Percentiles rank a stretch among this genome's conserved stretches.
phyloP scores from a whole-genome alignment of 352 stramenopile species.

The Phytophthora quininea region DNA sequence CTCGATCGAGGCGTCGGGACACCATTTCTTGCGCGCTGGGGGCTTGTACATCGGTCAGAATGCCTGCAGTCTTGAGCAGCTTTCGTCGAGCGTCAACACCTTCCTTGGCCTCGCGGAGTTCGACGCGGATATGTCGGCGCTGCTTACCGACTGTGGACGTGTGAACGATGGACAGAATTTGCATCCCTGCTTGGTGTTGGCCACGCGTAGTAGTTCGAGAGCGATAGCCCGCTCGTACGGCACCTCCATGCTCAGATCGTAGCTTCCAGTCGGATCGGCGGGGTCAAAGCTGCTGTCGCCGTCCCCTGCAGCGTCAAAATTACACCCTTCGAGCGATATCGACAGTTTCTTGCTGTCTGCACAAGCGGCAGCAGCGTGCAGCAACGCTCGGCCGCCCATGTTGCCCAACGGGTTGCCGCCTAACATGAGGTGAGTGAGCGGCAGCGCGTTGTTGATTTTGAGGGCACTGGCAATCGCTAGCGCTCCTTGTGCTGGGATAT shows the following conservation, averaged over 20 bases:
- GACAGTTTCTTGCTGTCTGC: slow-evolving; percentile 54
- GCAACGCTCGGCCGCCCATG: slow-evolving; percentile 58
- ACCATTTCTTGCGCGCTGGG: slow-evolving; percentile 27
- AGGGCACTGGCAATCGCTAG: slow-evolving; percentile 69
- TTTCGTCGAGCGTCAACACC: slow-evolving; percentile 43
- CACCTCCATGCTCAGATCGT: slow-evolving; percentile 79
- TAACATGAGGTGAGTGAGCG: slow-evolving; percentile 49
- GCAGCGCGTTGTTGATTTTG: slow-evolving; percentile 47
- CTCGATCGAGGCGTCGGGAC: slow-evolving; percentile 44
- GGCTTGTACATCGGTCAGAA: slow-evolving; percentile 52
- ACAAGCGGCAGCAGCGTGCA: slow-evolving; percentile 68
- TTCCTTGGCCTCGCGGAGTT: slow-evolving; percentile 56
- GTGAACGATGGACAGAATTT: slow-evolving; percentile 84
- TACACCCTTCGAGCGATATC: slow-evolving; percentile 72
- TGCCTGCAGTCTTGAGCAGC: slow-evolving; percentile 72
- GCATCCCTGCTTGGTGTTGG: slow-evolving; percentile 79
- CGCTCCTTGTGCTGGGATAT: slow-evolving; percentile 72
- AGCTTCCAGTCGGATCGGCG: slow-evolving; percentile 69
- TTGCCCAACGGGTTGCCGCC: slow-evolving; percentile 74
- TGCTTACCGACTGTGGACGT: slow-evolving; percentile 43
- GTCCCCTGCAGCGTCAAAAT: slow-evolving; percentile 69
- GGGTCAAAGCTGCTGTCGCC: slow-evolving; percentile 75
- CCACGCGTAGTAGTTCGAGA: slow-evolving; percentile 70
- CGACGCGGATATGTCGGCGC: slow-evolving; percentile 63
- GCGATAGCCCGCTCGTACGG: slow-evolving; percentile 78